Base-by-base conservation (phyloP, 306 rosid genomes). In the Crotalaria pallida region DNA sequence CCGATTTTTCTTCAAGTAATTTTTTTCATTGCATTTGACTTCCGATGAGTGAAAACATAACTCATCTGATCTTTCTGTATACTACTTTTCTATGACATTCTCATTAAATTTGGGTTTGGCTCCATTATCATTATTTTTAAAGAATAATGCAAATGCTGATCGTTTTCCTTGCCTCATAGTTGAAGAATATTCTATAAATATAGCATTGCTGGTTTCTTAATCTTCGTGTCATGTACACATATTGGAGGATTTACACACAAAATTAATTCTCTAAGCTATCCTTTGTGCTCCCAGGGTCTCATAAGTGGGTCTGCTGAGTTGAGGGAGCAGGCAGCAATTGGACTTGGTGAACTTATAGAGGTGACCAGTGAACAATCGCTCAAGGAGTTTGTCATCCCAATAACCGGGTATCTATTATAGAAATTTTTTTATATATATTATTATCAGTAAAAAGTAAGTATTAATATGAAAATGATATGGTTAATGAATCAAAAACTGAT, bases 291-390 rank as follows among this genome's bases (percentile, higher is more conserved):
- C 26, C 77, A 94, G 97, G 99, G 99, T 69, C 84, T 94, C 23
- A 91, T 86, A 52, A 87, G 91, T 65, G 99, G 99, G 53, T 94
- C 99, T 75, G 85, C 99, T 58, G 99, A 94, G 80, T 71, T 91
- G 75, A 85, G 99, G 83, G 97, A 94, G 85, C 99, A 94, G 73
- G 92, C 99, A 10, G 99, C 99, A 60, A 67, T 87, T 83, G 99
- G 99, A 68, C 97, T 94, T 47, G 99, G 99, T 16, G 97, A 94
- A 76, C 77, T 91, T 85, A 87, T 94, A 70, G 99, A 94, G 73
- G 95, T 94, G 76, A 91, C 99, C 64, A 89, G 95, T 72, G 99
- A 91, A 71, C 80, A 87, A 77, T 82, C 96, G 10, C 83, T 91
- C 65, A 94, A 81, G 85, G 99, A 80, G 51, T 91, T 91, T 89